These are phyloP conservation scores for Lepidium africanum DNA, from an alignment of 345 rosid species.

Conservation along the genomic window DNA sequence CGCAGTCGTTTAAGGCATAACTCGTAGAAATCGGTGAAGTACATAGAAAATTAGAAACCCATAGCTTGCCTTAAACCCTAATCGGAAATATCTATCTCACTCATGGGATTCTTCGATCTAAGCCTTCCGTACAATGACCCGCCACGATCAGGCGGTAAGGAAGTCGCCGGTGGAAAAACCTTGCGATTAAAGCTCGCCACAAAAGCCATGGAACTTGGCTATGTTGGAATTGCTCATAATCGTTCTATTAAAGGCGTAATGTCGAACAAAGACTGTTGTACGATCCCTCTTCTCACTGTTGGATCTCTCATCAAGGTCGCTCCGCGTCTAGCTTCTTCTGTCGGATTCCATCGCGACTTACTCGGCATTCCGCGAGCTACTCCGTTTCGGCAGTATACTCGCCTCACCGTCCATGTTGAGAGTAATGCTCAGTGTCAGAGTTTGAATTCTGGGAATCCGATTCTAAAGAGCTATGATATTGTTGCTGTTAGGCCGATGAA, in stretches of 20 bases:
- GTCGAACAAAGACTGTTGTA: conserved; percentile 22
- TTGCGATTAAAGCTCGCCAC: conserved; percentile 38
- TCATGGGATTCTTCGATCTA: conserved; percentile 80
- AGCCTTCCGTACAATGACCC: conserved; percentile 46
- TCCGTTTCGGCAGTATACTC: conserved; percentile 86
- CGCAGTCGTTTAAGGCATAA: background rate
- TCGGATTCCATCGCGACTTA: conserved; percentile 64
- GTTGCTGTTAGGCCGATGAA: conserved; percentile 69
- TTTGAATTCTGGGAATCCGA: conserved; percentile 61
- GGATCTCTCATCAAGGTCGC: conserved; percentile 52
- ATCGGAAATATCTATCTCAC: conserved; percentile 4
- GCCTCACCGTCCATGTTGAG: conserved; percentile 64
- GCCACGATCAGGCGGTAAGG: conserved; percentile 13
- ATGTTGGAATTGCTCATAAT: conserved; percentile 29
- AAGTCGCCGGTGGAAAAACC: conserved; percentile 22
- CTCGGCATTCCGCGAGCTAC: conserved; percentile 54
- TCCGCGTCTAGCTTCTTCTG: conserved; percentile 58
- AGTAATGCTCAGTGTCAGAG: conserved; percentile 44
- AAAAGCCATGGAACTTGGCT: conserved; percentile 80
- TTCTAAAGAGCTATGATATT: conserved; percentile 69
- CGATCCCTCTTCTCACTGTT: conserved; percentile 43
- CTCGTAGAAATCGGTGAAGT: background rate
- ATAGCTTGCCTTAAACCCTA: conserved; percentile 11
- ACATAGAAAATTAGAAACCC: background rate
- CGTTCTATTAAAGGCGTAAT: conserved; percentile 19